phyloP scores from a whole-genome alignment of 192 early-diverging fungal species.

The Haplosporangium gracile region DNA sequence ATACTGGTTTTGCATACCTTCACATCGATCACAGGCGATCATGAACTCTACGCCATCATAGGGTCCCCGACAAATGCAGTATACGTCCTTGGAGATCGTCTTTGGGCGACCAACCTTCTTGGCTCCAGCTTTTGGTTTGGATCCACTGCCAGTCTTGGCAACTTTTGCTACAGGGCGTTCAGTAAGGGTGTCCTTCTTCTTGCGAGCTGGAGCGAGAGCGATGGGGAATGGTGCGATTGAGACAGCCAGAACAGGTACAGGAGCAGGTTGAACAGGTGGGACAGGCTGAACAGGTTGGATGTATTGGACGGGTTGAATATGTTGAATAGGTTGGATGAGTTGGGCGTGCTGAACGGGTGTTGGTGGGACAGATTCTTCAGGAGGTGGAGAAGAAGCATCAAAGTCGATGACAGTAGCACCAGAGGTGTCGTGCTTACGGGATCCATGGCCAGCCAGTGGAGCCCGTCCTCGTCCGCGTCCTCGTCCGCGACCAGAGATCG shows the following conservation, averaged over 20 bases:
- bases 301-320: background rate
- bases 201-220: background rate
- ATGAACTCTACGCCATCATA: slow-evolving; percentile 70
- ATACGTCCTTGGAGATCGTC: slow-evolving; percentile 49
- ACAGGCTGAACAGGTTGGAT: background rate
- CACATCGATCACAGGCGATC: slow-evolving; percentile 68
- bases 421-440: slow-evolving; percentile 28
- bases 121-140: slow-evolving; percentile 27
- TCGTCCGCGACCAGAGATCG: slow-evolving; percentile 17
- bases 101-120: slow-evolving; percentile 46
- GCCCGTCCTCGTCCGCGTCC: slow-evolving; percentile 29
- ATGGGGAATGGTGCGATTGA: background rate
- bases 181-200: slow-evolving; percentile 20
- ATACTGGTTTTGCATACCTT: slow-evolving; percentile 47
- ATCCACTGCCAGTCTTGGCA: slow-evolving; percentile 2
- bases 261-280: background rate
- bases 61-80: slow-evolving; percentile 65
- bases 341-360: background rate
- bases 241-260: background rate
- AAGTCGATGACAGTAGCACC: slow-evolving; percentile 41
- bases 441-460: slow-evolving; percentile 32
- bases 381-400: slow-evolving; percentile 8
- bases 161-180: slow-evolving; percentile 9
- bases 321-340: background rate
- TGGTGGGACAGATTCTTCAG: background rate